Evolutionary conservation across 225 moss, liverwort and hornwort genomes (phyloP), one percentile per base, ranked within the genome.

Genomic region (Climacium dendroides): DNA sequence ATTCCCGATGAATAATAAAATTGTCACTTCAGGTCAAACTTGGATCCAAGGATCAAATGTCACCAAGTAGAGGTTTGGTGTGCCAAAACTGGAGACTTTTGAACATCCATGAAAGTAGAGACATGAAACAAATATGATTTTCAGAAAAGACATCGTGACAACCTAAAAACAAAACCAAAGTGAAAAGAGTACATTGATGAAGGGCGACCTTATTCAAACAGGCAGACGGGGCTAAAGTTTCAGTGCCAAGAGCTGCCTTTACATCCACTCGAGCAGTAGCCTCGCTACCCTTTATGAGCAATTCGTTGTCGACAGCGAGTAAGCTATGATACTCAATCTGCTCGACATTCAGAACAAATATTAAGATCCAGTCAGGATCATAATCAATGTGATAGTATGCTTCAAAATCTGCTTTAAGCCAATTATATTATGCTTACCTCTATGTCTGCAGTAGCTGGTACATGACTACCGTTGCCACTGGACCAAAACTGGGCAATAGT

Each of bases 291-390:
- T 94, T 96, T 22, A 98, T 87, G 84, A 93, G 85, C 71, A 98
- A 87, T 71, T 97, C 93, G 69, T 92, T 91, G 78, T 97, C 91
- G 78, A 86, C 90, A 52, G 96, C 93, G 74, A 93, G 91, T 73
- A 98, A 92, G 81, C 98, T 97, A 90, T 97, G 98, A 92, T 95
- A 98, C 81, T 96, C 97, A 79, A 98, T 94, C 98, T 98, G 92
- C 83, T 80, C 87, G 77, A 87, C 67, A 78, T 69, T 76, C 85
- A 90, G 47, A 85, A 45, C 47, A 50, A 72, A 81, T 58, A 66
- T 92, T 60, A 88, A 76, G 54, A 85, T 58, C 78, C 72, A 64
- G 43, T 39, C 61, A 78, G 28, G 71, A 84, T 53, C 28, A 63
- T 78, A 52, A 66, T 69, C 41, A 81, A 47, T 30, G 64, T n/a